Base-by-base conservation (phyloP, 805 yeast species). In the Wickerhamomyces alni region DNA sequence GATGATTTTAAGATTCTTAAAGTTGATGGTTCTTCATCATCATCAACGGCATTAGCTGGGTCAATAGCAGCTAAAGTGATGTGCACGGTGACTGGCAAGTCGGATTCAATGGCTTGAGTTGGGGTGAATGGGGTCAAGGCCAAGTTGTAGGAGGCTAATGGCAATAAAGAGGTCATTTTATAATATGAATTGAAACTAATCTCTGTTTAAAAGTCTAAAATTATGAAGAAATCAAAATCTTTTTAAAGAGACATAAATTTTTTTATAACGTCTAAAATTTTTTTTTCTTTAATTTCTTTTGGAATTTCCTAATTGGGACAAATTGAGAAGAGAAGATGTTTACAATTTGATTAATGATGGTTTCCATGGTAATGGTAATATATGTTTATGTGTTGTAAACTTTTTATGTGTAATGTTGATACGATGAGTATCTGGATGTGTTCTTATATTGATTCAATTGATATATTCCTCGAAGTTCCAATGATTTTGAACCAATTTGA, bases 31-130 rank as follows among this genome's bases (percentile, higher is more conserved):
- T 75, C 81, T 50, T 73, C 79, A 55, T 78, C 77, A 48, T 81
- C 88, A 55, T 87, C 96, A 52, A 76, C 79, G 24, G 94, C 74
- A 6, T 17, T 17, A 35, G 80, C 85, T 47, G 96, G 95, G 67
- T 91, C 96, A 56, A 93, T 73, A 44, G 99, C 95, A 47, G 96
- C 99, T 76, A 91, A 75, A 39, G 98, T 89, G 56, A 91, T 63
- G 66, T 95, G 85, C 52, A 91, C 79, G 46, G 97, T 82, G 51
- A 86, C 84, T 37, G 97, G 96, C 62, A 80, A 80, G 44, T 84
- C 94, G 44, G 79, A 82, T 48, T 82, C 86, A 58, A 86, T 78
- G 44, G 96, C 95, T 37, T 88, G 88, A 32, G 80, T 80, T 51
- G 96, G 95, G 52, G 77, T 70, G 60, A 83, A 93, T 53, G 99